Percentiles rank a stretch among this genome's conserved stretches.
These are phyloP conservation scores for Colletotrichum ledebouriae DNA, from an alignment of 2,329 filamentous ascomycete species.

Conservation along the genomic window DNA sequence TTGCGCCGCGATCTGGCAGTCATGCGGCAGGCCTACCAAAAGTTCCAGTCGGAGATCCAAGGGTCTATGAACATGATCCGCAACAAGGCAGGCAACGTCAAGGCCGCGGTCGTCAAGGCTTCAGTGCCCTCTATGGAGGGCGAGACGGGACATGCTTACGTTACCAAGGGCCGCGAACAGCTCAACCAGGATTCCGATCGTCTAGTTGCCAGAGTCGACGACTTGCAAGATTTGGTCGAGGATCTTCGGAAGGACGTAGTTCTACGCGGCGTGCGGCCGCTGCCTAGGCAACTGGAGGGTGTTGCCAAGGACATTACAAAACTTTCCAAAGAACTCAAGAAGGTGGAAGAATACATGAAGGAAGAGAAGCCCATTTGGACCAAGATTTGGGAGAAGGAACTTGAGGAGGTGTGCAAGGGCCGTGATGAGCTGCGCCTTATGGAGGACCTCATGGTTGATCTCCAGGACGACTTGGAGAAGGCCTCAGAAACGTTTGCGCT, in stretches of 20 bases:
- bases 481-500: constrained; percentile 92
- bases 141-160: constrained; percentile 86
- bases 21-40: constrained; percentile 91
- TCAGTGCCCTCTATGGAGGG: constrained; percentile 79
- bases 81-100: constrained; percentile 84
- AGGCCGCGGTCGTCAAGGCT: constrained; percentile 78
- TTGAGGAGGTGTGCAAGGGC: constrained; percentile 96
- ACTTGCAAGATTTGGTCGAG: constrained; percentile 96
- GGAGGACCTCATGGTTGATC: constrained; percentile 92
- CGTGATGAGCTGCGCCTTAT: constrained; percentile 95
- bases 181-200: constrained; percentile 90
- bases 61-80: constrained; percentile 88
- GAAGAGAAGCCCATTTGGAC: constrained; percentile 97
- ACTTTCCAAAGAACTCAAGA: constrained; percentile 88
- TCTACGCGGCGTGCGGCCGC: constrained; percentile 87
- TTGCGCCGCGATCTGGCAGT: constrained; percentile 91
- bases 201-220: constrained; percentile 92
- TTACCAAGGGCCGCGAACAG: constrained; percentile 87
- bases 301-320: constrained; percentile 89
- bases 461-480: constrained; percentile 96
- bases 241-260: constrained; percentile 98
- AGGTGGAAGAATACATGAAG: constrained; percentile 92
- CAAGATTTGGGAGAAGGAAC: constrained; percentile 98
- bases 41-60: constrained; percentile 89
- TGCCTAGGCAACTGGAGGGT: constrained; percentile 88